A percentile compares a stretch with the other conserved stretches of the same genome.
Conservation (phyloP, 1,284 basidiomycete species). For the Cutaneotrichosporon cutaneum region DNA sequence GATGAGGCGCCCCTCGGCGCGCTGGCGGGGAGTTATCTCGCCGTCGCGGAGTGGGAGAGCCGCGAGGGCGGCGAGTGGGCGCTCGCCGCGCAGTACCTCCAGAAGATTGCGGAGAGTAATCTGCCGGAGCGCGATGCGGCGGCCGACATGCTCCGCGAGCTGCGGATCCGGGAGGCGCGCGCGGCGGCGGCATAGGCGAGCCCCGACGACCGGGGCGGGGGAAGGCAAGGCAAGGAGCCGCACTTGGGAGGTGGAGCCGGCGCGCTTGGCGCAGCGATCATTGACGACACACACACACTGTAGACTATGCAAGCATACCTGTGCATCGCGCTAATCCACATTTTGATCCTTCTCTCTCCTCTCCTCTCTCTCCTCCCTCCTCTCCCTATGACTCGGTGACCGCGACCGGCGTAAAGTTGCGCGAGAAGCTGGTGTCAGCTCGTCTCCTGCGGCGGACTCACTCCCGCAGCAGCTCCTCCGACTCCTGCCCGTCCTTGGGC, state of each 20-base stretch:
- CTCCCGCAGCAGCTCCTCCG: slow-evolving; percentile 43
- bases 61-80: slow-evolving; percentile 55
- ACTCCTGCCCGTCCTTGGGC: slow-evolving; percentile 27
- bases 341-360: not conserved
- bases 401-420: slow-evolving; percentile 1
- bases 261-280: not conserved
- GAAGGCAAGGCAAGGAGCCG: no score
- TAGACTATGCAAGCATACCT: not conserved
- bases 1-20: slow-evolving; percentile 63
- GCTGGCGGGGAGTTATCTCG: slow-evolving; percentile 74
- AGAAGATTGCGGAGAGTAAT: slow-evolving; percentile 65
- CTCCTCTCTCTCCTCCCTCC: no score
- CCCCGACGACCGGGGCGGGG: no score
- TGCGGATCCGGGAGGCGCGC: slow-evolving; percentile 40
- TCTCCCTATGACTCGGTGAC: not conserved
- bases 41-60: slow-evolving; percentile 73
- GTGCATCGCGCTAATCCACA: not conserved
- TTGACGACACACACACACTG: slow-evolving; percentile 1
- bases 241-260: not conserved
- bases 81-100: slow-evolving; percentile 59
- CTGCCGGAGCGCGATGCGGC: slow-evolving; percentile 45
- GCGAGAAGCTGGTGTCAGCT: slow-evolving; percentile 15
- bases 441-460: slow-evolving; percentile 6
- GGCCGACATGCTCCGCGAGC: slow-evolving; percentile 38
- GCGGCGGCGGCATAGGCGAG: slow-evolving; percentile 1